Evolutionary conservation across 2,329 filamentous ascomycete genomes (phyloP).

Genomic region (Colletotrichum falcatum): DNA sequence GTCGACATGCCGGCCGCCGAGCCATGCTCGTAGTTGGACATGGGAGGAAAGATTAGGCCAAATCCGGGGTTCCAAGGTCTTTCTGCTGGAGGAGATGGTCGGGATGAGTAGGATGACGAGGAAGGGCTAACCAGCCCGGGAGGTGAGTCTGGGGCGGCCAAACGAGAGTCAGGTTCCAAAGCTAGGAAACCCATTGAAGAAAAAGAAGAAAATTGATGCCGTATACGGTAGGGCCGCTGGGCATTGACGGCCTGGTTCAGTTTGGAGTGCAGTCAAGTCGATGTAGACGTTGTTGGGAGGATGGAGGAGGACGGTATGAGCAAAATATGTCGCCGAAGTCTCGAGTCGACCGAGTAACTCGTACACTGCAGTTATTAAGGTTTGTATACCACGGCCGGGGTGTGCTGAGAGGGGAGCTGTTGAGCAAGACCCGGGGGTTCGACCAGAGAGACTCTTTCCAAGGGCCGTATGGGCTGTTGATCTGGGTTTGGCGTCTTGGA

Average conservation of each 20-base stretch:
- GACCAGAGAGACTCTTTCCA: constrained; percentile 12
- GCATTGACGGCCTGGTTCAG: constrained; percentile 25
- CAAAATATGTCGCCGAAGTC: constrained; percentile 1
- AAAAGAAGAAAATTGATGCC: constrained; percentile 32
- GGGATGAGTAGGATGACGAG: constrained; percentile 60
- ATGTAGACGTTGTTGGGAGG: constrained; percentile 1
- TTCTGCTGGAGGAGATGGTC: constrained; percentile 57
- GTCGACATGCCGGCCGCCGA: constrained; percentile 58
- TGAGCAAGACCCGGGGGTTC: neutral
- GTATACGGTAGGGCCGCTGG: constrained; percentile 13
- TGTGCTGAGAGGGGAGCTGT: constrained; percentile 18
- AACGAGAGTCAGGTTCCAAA: constrained; percentile 63
- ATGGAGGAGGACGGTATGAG: neutral
- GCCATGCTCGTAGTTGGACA: constrained; percentile 68
- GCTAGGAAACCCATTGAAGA: constrained; percentile 68
- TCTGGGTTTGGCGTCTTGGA: constrained; percentile 1
- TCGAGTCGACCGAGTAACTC: neutral
- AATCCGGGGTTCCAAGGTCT: constrained; percentile 55
- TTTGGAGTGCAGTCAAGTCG: neutral
- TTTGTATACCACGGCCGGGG: constrained; percentile 28
- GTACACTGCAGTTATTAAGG: constrained; percentile 29
- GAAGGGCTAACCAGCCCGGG: constrained; percentile 66
- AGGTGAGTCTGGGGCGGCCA: constrained; percentile 65
- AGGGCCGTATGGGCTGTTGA: neutral
- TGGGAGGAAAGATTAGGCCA: constrained; percentile 64